phyloP scores from a whole-genome alignment of 495 filamentous ascomycete genomes.

The Podospora tetraspora region DNA sequence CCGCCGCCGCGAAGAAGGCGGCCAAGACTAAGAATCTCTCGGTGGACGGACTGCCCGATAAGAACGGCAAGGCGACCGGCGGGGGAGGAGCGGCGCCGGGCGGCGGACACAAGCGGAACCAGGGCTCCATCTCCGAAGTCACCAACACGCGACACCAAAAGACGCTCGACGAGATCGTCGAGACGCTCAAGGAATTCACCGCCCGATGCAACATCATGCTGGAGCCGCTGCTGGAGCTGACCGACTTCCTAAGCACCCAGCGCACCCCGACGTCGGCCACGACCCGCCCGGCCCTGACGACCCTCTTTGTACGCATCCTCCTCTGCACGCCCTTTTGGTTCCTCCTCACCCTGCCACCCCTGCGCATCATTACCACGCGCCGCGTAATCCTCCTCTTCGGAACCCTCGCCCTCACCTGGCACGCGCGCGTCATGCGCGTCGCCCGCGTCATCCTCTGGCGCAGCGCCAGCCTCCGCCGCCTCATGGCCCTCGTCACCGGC shows the following conservation, averaged over 20 bases:
- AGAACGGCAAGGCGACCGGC: conserved; percentile 42
- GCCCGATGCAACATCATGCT: conserved; percentile 85
- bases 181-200: conserved; percentile 82
- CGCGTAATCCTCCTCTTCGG: conserved; percentile 74
- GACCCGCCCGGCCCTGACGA: conserved; percentile 84
- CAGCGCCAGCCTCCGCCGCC: conserved; percentile 62
- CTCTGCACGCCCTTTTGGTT: conserved; percentile 87
- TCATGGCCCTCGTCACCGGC: conserved; percentile 68
- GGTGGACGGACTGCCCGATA: conserved; percentile 38
- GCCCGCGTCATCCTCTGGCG: conserved; percentile 87
- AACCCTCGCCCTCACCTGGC: conserved; percentile 81
- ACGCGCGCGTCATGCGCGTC: conserved; percentile 80
- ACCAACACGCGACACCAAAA: conserved; percentile 63
- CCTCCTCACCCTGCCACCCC: conserved; percentile 68
- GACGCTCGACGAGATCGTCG: conserved; percentile 94
- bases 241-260: conserved; percentile 90
- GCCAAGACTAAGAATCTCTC: conserved; percentile 30
- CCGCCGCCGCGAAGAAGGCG: conserved; percentile 18
- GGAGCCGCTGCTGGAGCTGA: conserved; percentile 79
- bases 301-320: conserved; percentile 82
- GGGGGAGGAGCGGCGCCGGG: conserved; percentile 34
- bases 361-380: conserved; percentile 80
- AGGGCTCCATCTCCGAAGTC: conserved; percentile 49
- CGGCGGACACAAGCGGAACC: conserved; percentile 43
- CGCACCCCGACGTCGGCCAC: conserved; percentile 87